Base-by-base conservation (phyloP, 2,329 filamentous ascomycete genomes). In the Paecilomyces sp. region DNA sequence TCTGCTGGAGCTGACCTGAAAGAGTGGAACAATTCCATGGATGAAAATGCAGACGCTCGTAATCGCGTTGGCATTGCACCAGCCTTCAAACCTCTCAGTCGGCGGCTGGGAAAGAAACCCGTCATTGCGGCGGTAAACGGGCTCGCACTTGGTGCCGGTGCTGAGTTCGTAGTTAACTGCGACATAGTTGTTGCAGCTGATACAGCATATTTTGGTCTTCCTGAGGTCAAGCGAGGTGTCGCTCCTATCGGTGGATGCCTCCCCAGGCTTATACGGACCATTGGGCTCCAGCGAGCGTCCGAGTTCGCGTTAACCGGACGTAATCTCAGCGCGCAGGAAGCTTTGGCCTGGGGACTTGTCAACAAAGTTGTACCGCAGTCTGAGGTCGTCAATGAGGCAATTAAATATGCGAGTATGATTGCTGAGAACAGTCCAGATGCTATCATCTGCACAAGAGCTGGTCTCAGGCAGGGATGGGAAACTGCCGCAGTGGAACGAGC, bases 111-210 rank as follows among this genome's bases (percentile, higher is more conserved):
- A 55, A 85, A 85, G 73, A 93, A 93, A 68, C 90, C 90, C 5
- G 80, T 93, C 58, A 82, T 93, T 30, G 88, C 86, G 1, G 90
- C 89, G 0, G 87, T 92, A 22, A 90, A 92, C 68, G 90, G 90
- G 6, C 77, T 88, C 18, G 89, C 88, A 60, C 81, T 90, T 54
- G 90, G 90, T 36, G 90, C 89, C 57, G 90, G 89, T 1, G 87
- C 89, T 74, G 90, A 93, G 77, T 90, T 92, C 76, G 81, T 85
- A 12, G 77, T 88, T 55, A 91, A 91, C 73, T 84, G 83, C 63
- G 90, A 94, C 76, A 76, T 93, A 59, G 81, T 91, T 57, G 63
- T 68, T 54, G 72, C 72, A 3, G 76, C 80, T 2, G 70, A 75
- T 2, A 68, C 71, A 12, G 88, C 88, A 0, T 76, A 74, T 28